Base-by-base conservation (phyloP, 495 filamentous ascomycete species). In the Penicillium macrosclerotiorum region DNA sequence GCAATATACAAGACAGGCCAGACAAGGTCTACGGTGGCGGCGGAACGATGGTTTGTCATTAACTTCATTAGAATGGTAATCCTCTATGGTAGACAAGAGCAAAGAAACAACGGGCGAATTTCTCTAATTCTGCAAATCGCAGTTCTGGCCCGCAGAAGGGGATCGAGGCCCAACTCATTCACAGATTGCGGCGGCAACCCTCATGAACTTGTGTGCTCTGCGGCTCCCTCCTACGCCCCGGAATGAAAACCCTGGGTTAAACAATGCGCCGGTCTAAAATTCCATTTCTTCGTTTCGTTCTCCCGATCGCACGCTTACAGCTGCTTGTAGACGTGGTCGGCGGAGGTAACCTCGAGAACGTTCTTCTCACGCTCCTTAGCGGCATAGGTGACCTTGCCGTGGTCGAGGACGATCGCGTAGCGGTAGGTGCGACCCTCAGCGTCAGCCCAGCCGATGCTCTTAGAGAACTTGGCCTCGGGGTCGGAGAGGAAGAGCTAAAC, bases 331-430 rank as follows among this genome's bases (percentile, higher is more conserved):
- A 59, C 44, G 50, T 52, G 36, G 36, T 55, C 59, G 49, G 55
- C 59, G 46, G 45, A 44, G 59, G 55, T 52, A 35, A 76, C 63
- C 78, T 82, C 66, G 58, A 74, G 83, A 41, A 84, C 79, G 63
- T 89, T 81, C 59, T 81, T 79, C 5, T 73, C 76, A 42, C 78
- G 76, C 72, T 92, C 86, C 63, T 83, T 83, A 70, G 88, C 88
- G 37, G 91, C 89, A 70, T 96, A 96, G 57, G 70, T 76, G 57
- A 97, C 78, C 75, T 87, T 94, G 58, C 91, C 90, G 71, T 95
- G 80, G 69, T 96, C 90, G 55, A 97, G 74, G 48, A 94, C 66
- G 67, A 96, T 78, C 51, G 86, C 92, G 65, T 88, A 97, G 39
- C 92, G 77, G 45, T 79, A 79, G 36, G 88, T 90, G 37, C 89